Conservation (phyloP, 768 basidiomycete genomes). For the Termitomyces titanicus region DNA sequence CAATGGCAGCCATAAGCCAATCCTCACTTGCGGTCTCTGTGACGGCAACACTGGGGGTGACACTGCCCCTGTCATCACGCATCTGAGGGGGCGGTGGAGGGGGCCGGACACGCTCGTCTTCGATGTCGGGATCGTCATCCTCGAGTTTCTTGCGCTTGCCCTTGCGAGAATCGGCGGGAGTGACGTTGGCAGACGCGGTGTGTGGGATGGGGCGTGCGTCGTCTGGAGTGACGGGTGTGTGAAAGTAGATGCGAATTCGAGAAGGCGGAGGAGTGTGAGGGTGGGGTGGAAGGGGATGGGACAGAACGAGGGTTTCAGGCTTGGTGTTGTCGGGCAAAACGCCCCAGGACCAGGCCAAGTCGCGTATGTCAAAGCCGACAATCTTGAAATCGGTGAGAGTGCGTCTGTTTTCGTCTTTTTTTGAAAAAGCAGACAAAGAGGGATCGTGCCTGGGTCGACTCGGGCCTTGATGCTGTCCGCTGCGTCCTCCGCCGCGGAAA, state of each 20-base stretch:
- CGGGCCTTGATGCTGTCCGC: slow-evolving; percentile 48
- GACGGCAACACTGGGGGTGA: slow-evolving; percentile 54
- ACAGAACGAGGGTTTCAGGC: too few relatives aligned
- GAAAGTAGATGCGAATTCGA: slow-evolving; percentile 88
- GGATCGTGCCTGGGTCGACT: slow-evolving; percentile 40
- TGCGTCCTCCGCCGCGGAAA: slow-evolving; percentile 13
- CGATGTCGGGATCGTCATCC: slow-evolving; percentile 80
- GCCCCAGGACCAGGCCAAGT: slow-evolving; percentile 89
- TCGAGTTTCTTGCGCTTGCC: slow-evolving; percentile 89
- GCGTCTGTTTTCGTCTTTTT: slow-evolving; percentile 85
- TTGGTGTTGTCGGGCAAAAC: slow-evolving; percentile 35
- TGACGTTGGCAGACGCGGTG: slow-evolving; percentile 36
- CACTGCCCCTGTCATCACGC: slow-evolving; percentile 51
- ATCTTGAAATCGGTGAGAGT: slow-evolving; percentile 99
- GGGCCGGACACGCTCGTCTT: slow-evolving; percentile 66
- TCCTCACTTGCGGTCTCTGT: slow-evolving; percentile 81
- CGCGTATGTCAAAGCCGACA: slow-evolving; percentile 80
- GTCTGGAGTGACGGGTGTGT: slow-evolving; percentile 82
- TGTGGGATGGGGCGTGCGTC: slow-evolving; percentile 74
- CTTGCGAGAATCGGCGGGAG: slow-evolving; percentile 62
- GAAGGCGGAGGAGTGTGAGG: slow-evolving; percentile 57
- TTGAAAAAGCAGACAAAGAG: slow-evolving; percentile 30
- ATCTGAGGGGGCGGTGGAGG: slow-evolving; percentile 67
- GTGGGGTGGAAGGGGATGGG: slow-evolving; percentile 20
- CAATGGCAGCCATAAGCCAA: slow-evolving; percentile 89